Evolutionary conservation across 352 stramenopile species (phyloP), one percentile per base, ranked within the genome.

Genomic region (Saprolegnia parasitica): DNA sequence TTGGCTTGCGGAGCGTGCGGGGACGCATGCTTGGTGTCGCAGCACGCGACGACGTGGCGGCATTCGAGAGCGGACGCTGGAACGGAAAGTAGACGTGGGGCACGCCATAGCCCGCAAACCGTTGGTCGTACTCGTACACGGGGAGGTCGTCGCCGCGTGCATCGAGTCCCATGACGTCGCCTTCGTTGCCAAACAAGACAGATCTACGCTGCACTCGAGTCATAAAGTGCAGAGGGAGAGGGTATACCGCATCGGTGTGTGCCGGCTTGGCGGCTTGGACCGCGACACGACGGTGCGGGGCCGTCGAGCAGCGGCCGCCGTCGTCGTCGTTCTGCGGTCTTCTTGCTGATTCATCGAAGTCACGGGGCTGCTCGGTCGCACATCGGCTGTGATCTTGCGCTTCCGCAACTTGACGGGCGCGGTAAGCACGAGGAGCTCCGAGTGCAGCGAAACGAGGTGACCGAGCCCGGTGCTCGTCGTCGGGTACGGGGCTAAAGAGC

Each of bases 381-480:
- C 11, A 24, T 16, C 11, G 24, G 11, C 10, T 60, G 35, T 42
- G 3, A 20, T 18, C n/a, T 60, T 60, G 23, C 26, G 45, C n/a
- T 60, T 68, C 39, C 11, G 9, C 39, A 29, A 2, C 20, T 68
- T 40, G 40, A 40, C 6, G 8, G 29, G 72, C 5, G 82, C 62
- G 26, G 78, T 70, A 66, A 93, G 83, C 13, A 78, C 75, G 35
- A 93, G 68, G 54, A 91, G 73, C 49, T 86, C 81, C 32, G 86
- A 92, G 56, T 92, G 79, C 15, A 93, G 66, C 32, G 81, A 78
- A 5, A 93, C 80, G 21, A 91, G 74, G 35, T 87, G 26, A 63
- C 56, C 81, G 78, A 26, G 80, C 64, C 46, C 46, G 63, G 23
- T 61, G 40, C 24, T 46, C 3, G 52, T 60, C 3, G 52, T 21